Percentiles rank a stretch among this genome's conserved stretches.
Conservation (phyloP, 108 stramenopile species). For the Stephanodiscus minutulus region DNA sequence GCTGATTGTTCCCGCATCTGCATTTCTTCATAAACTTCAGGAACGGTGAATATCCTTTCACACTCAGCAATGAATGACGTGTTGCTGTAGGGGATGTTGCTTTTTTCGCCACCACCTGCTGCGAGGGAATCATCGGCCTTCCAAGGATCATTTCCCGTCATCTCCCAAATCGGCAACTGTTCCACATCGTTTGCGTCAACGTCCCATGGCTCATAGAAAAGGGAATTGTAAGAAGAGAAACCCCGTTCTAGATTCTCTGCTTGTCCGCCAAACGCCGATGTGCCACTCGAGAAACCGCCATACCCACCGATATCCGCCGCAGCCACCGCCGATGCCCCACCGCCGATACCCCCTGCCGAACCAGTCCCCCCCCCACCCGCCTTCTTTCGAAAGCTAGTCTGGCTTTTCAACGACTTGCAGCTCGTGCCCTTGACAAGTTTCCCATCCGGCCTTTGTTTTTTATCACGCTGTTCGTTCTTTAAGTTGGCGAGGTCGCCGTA, state of each 20-base stretch:
- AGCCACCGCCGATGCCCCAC: no score
- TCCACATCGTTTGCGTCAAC: constrained; percentile 12
- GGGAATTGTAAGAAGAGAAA: neutral
- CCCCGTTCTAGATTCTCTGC: no score
- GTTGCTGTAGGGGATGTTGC: neutral
- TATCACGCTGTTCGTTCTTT: neutral
- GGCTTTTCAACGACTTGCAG: neutral
- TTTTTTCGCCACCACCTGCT: neutral
- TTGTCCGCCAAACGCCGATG: neutral
- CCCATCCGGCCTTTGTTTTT: no score
- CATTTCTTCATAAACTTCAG: constrained; percentile 42
- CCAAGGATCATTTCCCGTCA: neutral
- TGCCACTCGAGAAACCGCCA: neutral
- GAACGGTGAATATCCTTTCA: constrained; percentile 48
- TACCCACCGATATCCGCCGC: no score
- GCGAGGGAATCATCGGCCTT: neutral
- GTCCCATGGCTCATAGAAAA: neutral
- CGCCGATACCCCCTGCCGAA: no score
- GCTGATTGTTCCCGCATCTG: constrained; percentile 4
- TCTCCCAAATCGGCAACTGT: constrained; percentile 9
- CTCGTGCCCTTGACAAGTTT: neutral
- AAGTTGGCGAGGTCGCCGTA: constrained; percentile 13
- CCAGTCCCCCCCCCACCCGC: no score
- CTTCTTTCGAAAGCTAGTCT: neutral
- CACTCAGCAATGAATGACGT: constrained; percentile 22